Evolutionary conservation across 352 stramenopile genomes (phyloP), one percentile per base, ranked within the genome.

Genomic region (Phytophthora tubulina): DNA sequence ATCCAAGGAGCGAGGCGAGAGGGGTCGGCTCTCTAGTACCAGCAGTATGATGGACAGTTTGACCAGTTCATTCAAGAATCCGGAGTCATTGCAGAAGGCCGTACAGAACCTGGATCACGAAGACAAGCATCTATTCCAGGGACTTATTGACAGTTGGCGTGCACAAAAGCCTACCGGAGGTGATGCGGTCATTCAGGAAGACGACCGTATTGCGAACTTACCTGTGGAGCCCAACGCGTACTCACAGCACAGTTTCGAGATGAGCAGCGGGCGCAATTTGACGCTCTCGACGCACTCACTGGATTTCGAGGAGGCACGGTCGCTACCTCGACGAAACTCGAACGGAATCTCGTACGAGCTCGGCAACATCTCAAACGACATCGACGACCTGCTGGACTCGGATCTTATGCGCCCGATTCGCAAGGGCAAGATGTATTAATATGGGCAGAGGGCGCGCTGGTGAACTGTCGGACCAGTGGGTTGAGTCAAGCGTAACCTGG

Each of bases 111-210:
- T 92, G 58, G 81, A 80, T 45, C 80, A 80, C 35, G 74, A 92
- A 21, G 84, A 91, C 60, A 88, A 88, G 66, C 78, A 92, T 72
- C 68, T 94, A 30, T 91, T 92, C 51, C 82, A 91, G 42, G 83
- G 76, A 1, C 67, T 94, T 7, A 89, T 92, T 46, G 82, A 92
- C 31, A 83, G 76, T 62, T 81, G 69, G 76, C 76, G 73, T 30
- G 59, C 70, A 17, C 66, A 80, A 54, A 75, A 78, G 57, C 31
- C 64, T 5, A 63, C 14, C 7, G 53, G 46, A 15, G 54, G 62
- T 14, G 62, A 74, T 33, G 66, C 56, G 4, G 52, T 36, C 11
- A 41, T 64, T n/a, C 56, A 76, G 8, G 66, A 78, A 8, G 69
- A 81, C 10, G 69, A 70, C 35, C 35, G 21, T n/a, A 72, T 78